phyloP scores from a whole-genome alignment of 2,329 filamentous ascomycete species.

The Diaporthe sp. region DNA sequence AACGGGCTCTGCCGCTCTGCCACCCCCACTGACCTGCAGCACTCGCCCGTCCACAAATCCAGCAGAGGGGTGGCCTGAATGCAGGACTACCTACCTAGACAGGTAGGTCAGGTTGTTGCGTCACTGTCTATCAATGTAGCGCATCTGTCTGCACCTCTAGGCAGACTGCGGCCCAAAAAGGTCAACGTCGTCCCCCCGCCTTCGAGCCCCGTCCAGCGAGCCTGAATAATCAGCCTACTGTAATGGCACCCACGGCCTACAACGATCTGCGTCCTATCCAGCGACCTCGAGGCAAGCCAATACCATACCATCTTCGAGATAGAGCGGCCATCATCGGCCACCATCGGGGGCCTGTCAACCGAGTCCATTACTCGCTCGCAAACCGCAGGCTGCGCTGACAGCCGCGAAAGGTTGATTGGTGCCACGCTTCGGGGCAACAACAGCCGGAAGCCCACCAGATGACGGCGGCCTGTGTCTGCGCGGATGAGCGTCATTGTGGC shows the following conservation, averaged over 20 bases:
- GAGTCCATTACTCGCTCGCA: constrained; percentile 1
- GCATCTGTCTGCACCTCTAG: neutral
- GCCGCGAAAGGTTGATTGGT: constrained; percentile 12
- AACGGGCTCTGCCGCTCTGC: neutral
- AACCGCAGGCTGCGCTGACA: neutral
- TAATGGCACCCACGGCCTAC: neutral
- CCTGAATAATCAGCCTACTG: neutral
- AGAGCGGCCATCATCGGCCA: constrained; percentile 22
- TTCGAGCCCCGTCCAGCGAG: neutral
- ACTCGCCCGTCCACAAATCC: neutral
- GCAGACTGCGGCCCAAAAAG: neutral
- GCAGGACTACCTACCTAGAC: neutral
- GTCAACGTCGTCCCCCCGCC: neutral
- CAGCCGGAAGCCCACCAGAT: neutral
- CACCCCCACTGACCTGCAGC: constrained; percentile 10
- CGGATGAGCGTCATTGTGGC: neutral
- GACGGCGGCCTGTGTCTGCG: neutral
- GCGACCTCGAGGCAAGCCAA: neutral
- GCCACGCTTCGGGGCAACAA: constrained; percentile 16
- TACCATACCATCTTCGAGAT: neutral
- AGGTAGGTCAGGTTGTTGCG: neutral
- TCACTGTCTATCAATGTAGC: neutral
- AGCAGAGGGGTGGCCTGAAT: neutral
- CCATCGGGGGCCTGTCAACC: neutral
- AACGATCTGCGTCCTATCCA: constrained; percentile 2